Base-by-base conservation (phyloP, 257 asterid genomes). In the Capsicum rhomboideum region DNA sequence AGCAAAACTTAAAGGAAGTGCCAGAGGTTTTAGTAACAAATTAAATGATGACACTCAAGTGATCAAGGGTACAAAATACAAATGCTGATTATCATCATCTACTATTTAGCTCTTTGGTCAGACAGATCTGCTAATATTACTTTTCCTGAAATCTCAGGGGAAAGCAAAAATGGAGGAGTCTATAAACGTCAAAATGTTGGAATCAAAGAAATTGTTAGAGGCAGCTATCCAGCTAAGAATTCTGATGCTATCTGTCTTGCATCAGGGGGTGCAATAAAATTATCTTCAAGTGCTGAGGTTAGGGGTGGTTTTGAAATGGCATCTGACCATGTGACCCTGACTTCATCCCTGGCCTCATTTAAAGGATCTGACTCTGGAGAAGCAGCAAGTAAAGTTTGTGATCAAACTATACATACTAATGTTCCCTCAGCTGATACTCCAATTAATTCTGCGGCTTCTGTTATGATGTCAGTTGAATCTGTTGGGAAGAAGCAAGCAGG, bases 161-260 rank as follows among this genome's bases (percentile, higher is more conserved):
- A 82, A 77, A 83, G 80, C 23, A 93, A 85, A 84, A 85, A 49
- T 54, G 68, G 91, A 61, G 95, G 92, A 67, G 81, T 88, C 21
- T 85, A 88, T 69, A 91, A 82, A 84, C 94, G 96, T 64, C 87
- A 83, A 50, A 81, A 83, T 54, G 86, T 90, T 26, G 91, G 92
- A 37, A 90, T 91, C 85, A 91, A 89, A 89, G 89, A 91, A 71
- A 85, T 83, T 86, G 87, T 89, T 66, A 84, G 81, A 85, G 87
- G 40, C 74, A 79, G 79, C 68, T 64, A 66, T 44, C 78, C 87
- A 67, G 50, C 86, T 46, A 84, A 86, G 67, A 72, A 52, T 34
- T 72, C 85, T 68, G 40, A 63, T 78, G 72, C 56, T 18, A 50
- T 23, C 21, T 83, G 67, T 80, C 82, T 87, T 50, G 17, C 52